These are phyloP conservation scores for Fusarium setosum DNA, from an alignment of 2,329 filamentous ascomycete species.

Conservation along the genomic window DNA sequence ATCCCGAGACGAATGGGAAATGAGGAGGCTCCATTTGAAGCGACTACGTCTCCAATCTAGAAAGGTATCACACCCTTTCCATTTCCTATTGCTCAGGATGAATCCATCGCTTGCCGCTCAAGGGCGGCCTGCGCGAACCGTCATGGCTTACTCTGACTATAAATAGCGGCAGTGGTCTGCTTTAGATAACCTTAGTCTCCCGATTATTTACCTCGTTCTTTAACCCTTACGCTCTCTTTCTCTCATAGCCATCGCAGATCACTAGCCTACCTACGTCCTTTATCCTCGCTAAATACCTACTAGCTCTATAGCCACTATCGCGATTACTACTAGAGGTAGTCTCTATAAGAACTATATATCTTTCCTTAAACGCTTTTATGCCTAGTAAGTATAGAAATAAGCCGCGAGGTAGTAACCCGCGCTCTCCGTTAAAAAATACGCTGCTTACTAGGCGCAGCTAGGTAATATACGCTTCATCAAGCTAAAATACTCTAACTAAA, in stretches of 20 bases:
- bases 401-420: conserved; percentile 18
- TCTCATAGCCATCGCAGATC: neutral
- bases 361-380: conserved; percentile 17
- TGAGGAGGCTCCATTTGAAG: too few species aligned
- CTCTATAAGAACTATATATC: conserved; percentile 14
- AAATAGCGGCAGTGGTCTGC: neutral
- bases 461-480: conserved; percentile 32
- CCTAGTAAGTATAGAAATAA: conserved; percentile 6
- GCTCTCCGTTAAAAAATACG: conserved; percentile 35
- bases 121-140: neutral
- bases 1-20: too few species aligned
- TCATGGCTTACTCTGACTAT: conserved; percentile 1
- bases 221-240: neutral
- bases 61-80: too few species aligned
- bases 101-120: neutral
- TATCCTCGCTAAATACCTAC: neutral
- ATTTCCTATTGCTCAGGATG: too few species aligned
- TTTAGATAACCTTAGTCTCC: neutral
- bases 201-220: neutral
- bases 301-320: neutral
- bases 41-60: too few species aligned
- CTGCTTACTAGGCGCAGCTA: conserved; percentile 28
- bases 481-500: conserved; percentile 33
- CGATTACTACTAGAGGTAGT: neutral
- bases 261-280: neutral